Percentiles rank a stretch among this genome's conserved stretches.
These are phyloP conservation scores for Micractinium sp. DNA, from an alignment of 139 green algal genomes.

Conservation along the genomic window DNA sequence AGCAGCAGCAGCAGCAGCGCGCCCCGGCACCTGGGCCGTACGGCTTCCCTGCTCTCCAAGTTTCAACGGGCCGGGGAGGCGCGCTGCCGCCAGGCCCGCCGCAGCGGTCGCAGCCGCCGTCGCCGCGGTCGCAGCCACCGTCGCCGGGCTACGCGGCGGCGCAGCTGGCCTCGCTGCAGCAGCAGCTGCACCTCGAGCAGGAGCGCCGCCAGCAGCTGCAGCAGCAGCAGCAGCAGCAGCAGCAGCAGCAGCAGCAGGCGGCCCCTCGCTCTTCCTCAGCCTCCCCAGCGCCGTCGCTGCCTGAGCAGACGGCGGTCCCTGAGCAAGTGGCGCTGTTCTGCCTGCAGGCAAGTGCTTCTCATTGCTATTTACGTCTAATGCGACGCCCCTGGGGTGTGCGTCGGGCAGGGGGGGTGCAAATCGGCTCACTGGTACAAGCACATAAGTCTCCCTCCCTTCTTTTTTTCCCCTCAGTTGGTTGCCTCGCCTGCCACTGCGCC, in stretches of 20 bases:
- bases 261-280: background rate
- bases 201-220: background rate
- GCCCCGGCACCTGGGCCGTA: too few species aligned
- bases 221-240: conserved; percentile 14
- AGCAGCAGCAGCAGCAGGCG: background rate
- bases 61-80: too few species aligned
- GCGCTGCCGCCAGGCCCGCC: background rate
- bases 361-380: too few species aligned
- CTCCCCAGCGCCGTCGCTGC: background rate
- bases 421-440: too few species aligned
- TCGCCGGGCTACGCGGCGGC: background rate
- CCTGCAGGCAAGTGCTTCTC: background rate
- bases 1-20: background rate
- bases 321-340: conserved; percentile 15
- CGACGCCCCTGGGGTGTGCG: too few species aligned
- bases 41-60: too few species aligned
- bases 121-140: background rate
- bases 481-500: too few species aligned
- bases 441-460: too few species aligned
- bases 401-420: too few species aligned
- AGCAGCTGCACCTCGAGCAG: background rate
- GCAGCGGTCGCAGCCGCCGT: background rate
- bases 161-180: background rate
- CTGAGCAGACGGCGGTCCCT: background rate
- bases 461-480: too few species aligned